Base-by-base conservation (phyloP, 495 filamentous ascomycete genomes). In the Thozetella sp. region DNA sequence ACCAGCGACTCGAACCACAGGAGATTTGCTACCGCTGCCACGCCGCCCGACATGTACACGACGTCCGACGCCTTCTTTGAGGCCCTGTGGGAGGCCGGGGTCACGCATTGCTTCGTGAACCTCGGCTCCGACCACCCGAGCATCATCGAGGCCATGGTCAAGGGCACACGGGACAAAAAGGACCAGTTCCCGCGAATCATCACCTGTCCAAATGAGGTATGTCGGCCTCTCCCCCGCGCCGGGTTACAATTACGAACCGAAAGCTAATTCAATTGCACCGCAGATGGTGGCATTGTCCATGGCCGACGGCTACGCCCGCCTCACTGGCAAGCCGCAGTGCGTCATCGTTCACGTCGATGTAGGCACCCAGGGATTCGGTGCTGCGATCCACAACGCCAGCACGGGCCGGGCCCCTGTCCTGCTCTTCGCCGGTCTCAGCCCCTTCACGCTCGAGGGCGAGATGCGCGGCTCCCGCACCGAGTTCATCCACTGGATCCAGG, bases 231-330 rank as follows among this genome's bases (percentile, higher is more conserved):
- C n/a, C 24, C 6, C 50, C 19, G 12, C 9, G 12, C 22, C 13
- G 51, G 25, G 10, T 50, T 9, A 34, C 23, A 27, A 46, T 22
- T 2, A 23, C 58, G 25, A 19, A 3, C 26, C 22, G 9, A 27
- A 45, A 54, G 23, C 19, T 23, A 23, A 26, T 54, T 62, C 12
- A 67, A 71, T 55, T 25, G n/a, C 17, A 22, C 11, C 23, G 27
- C 52, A 97, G 91, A 98, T 97, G 94, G 94, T 98, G 3, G 94
- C 94, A 52, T 86, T 98, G 61, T 97, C 93, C 52, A 96, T 96
- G 90, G 94, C 94, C 20, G 93, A 98, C 70, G 94, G 93, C 60
- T 97, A 93, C 70, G 94, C 94, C 2, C 91, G 93, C 51, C 74
- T 93, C 6, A 97, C 93, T 20, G 84, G 87, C 54, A 87, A 92